A percentile compares a stretch with the other conserved stretches of the same genome.
Evolutionary conservation across 169 alveolate genomes (phyloP).

Genomic region (Sarcocystis neurona): DNA sequence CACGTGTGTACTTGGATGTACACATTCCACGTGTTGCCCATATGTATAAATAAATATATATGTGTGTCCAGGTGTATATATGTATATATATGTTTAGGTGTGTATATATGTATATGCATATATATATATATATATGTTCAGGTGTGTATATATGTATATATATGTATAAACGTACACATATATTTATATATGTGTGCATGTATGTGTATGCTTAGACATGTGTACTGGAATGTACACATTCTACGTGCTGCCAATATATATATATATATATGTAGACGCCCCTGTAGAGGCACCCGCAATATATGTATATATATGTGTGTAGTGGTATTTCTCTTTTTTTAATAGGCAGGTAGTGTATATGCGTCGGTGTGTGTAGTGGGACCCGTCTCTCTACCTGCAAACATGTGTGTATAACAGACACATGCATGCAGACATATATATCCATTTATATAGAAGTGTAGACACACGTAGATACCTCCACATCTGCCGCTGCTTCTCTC

Average conservation of each 20-base stretch:
- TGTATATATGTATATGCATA: neutral
- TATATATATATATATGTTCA: neutral
- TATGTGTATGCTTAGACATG: neutral
- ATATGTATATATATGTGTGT: neutral
- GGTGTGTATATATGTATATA: neutral
- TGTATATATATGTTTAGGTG: neutral
- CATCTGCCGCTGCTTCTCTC: no score
- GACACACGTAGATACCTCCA: no score
- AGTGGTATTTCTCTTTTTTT: neutral
- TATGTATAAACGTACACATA: neutral
- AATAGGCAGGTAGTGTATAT: no score
- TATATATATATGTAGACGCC: neutral
- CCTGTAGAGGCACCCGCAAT: neutral
- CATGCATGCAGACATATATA: no score
- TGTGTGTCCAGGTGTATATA: neutral
- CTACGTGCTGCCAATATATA: neutral
- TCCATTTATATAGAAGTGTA: no score
- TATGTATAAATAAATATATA: no score
- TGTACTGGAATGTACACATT: no score
- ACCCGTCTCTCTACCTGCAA: no score
- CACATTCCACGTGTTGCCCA: neutral
- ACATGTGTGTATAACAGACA: no score
- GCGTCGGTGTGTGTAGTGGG: no score
- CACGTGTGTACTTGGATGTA: no score
- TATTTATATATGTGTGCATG: neutral